Conservation (phyloP, 257 asterid species). For the Rauvolfia tetraphylla region DNA sequence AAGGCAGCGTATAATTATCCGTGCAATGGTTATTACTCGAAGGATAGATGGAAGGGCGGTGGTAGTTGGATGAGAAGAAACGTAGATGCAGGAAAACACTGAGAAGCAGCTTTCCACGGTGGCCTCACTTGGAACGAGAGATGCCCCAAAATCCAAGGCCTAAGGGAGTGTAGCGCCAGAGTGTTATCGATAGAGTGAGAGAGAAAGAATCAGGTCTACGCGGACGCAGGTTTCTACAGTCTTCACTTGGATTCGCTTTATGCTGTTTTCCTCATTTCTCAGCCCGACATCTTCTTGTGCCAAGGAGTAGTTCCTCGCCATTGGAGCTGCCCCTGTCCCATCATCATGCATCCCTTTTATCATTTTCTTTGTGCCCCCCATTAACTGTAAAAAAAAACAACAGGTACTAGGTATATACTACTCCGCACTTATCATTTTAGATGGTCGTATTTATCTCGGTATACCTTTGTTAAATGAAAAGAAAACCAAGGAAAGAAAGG, state of each 20-base stretch:
- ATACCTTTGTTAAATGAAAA: too few relatives aligned
- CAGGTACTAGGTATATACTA: too few relatives aligned
- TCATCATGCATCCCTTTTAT: neutral
- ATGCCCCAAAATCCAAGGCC: neutral
- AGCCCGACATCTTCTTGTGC: neutral
- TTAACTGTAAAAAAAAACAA: neutral
- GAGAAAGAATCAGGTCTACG: neutral
- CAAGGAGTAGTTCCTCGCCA: neutral
- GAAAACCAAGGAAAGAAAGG: too few relatives aligned
- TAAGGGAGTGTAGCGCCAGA: neutral
- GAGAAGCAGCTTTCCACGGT: neutral
- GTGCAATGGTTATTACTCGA: neutral
- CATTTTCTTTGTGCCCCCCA: neutral
- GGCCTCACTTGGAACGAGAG: neutral
- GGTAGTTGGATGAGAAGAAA: neutral
- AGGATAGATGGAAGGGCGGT: neutral
- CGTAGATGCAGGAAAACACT: neutral
- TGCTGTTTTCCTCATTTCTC: neutral
- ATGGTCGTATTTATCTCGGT: too few relatives aligned
- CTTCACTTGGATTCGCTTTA: neutral
- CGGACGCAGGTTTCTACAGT: neutral
- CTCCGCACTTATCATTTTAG: too few relatives aligned
- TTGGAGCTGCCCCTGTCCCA: neutral
- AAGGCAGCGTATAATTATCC: too few relatives aligned
- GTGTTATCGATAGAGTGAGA: neutral